A percentile compares a stretch with the other conserved stretches of the same genome.
phyloP scores from a whole-genome alignment of 148 eudicot genomes.

The Heliosperma pusillum region DNA sequence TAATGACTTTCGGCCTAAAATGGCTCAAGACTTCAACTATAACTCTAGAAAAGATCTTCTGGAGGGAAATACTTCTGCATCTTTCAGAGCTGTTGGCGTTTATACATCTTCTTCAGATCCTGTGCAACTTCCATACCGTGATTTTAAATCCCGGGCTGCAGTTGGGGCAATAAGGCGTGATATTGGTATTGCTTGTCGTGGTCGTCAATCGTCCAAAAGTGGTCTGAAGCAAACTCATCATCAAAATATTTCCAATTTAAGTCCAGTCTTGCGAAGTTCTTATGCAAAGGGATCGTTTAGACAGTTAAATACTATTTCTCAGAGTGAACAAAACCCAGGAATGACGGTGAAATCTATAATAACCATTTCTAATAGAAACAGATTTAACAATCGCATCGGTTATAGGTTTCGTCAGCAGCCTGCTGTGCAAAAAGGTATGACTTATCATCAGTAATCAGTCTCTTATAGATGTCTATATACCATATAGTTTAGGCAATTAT shows the following conservation, averaged over 20 bases:
- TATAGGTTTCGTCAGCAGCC: slow-evolving; percentile 51
- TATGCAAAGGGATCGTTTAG: slow-evolving; percentile 40
- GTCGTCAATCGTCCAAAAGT: slow-evolving; percentile 54
- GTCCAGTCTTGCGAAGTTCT: slow-evolving; percentile 35
- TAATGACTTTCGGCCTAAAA: slow-evolving; percentile 38
- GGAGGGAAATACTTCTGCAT: slow-evolving; percentile 38
- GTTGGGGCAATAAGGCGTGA: slow-evolving; percentile 85
- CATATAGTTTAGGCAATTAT: too few species aligned
- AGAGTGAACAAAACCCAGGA: slow-evolving; percentile 40
- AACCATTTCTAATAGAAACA: slow-evolving; percentile 34
- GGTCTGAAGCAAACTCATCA: slow-evolving; percentile 42
- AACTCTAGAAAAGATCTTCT: slow-evolving; percentile 31
- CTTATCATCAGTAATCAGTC: background rate
- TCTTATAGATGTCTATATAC: background rate
- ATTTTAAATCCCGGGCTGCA: slow-evolving; percentile 55
- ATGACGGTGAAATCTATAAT: slow-evolving; percentile 37
- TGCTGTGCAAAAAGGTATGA: slow-evolving; percentile 65
- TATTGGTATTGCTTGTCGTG: slow-evolving; percentile 80
- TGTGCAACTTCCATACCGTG: slow-evolving; percentile 84
- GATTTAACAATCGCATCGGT: slow-evolving; percentile 45
- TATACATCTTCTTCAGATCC: slow-evolving; percentile 92
- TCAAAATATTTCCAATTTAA: slow-evolving; percentile 41
- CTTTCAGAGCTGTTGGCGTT: slow-evolving; percentile 63
- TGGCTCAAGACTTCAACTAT: slow-evolving; percentile 30
- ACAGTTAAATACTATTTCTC: slow-evolving; percentile 34